Evolutionary conservation across 2,329 filamentous ascomycete genomes (phyloP), one percentile per base, ranked within the genome.

Genomic region (Cladophialophora chaetospira): DNA sequence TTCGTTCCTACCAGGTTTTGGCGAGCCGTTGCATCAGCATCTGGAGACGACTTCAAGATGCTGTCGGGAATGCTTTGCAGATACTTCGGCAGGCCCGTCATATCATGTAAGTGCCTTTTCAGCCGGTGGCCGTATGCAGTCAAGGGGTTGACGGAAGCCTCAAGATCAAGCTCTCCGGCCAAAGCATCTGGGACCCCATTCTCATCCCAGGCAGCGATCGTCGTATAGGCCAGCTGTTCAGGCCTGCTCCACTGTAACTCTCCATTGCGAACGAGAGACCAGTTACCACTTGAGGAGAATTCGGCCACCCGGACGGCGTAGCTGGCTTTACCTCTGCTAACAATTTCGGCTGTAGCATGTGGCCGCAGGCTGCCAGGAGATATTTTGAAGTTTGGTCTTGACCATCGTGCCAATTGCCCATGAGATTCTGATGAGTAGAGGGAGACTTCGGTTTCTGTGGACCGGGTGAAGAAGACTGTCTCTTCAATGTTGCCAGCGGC

Each of bases 1-100:
- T 96, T 96, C 71, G 89, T 87, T 73, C 97, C 93, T 3, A 93
- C 93, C 71, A 97, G 97, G 35, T 80, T 84, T 66, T 94, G 88
- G 13, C 85, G 80, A 17, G 59, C 55, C 17, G 48, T 45, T 6
- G 45, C 40, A 45, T 57, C 57, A 23, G 55, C n/a, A 9, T 55
- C 55, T 1, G 62, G 38, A 33, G 57, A 49, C 15, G 59, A 36
- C 21, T 51, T 53, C 2, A 91, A 67, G 11, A 97, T 74, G 21
- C 86, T 84, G 40, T 79, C 74, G 3, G 91, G 91, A 8, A 97
- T 77, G 13, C 78, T 78, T 60, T 84, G 80, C 2, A 96, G 73
- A 74, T 87, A 95, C 0, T 79, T 81, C 0, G 92, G 92, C 3
- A 97, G 79, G 65, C 88, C 79, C 68, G 88, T 79, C 35, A 97